These are phyloP conservation scores for Suhomyces coccinellae DNA, from an alignment of 1,139 yeast genomes.

Conservation along the genomic window DNA sequence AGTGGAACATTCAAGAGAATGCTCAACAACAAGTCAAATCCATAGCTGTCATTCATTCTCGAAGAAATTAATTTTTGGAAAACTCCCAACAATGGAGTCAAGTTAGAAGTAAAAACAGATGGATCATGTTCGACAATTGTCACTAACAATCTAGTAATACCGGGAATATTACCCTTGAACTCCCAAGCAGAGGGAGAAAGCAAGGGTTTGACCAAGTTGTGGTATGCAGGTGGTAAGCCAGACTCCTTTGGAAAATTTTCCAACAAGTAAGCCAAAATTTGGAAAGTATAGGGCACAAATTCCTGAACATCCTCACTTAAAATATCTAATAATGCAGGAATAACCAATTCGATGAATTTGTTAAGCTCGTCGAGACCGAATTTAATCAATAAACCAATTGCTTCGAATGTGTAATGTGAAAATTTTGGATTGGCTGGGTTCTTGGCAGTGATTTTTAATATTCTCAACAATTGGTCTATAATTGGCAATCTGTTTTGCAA, in stretches of 20 bases:
- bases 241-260: slow-evolving; percentile 56
- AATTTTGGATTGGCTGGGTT: slow-evolving; percentile 96
- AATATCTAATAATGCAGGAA: slow-evolving; percentile 68
- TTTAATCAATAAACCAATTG: slow-evolving; percentile 74
- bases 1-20: slow-evolving; percentile 62
- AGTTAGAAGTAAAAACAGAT: slow-evolving; percentile 43
- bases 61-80: slow-evolving; percentile 92
- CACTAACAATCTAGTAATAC: slow-evolving; percentile 75
- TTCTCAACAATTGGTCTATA: slow-evolving; percentile 64
- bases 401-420: slow-evolving; percentile 87
- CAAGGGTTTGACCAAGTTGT: slow-evolving; percentile 72
- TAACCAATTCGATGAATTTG: slow-evolving; percentile 52
- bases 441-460: slow-evolving; percentile 69
- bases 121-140: slow-evolving; percentile 71
- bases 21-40: slow-evolving; percentile 79
- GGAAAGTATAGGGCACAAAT: slow-evolving; percentile 90
- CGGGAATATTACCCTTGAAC: slow-evolving; percentile 88
- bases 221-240: slow-evolving; percentile 63
- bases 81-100: slow-evolving; percentile 90
- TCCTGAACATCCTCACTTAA: slow-evolving; percentile 88
- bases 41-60: slow-evolving; percentile 73
- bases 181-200: slow-evolving; percentile 93
- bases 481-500: slow-evolving; percentile 46
- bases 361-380: slow-evolving; percentile 44
- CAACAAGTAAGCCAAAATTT: slow-evolving; percentile 74